Conservation (phyloP, 805 yeast genomes). For the Monosporozyma aerobia region DNA sequence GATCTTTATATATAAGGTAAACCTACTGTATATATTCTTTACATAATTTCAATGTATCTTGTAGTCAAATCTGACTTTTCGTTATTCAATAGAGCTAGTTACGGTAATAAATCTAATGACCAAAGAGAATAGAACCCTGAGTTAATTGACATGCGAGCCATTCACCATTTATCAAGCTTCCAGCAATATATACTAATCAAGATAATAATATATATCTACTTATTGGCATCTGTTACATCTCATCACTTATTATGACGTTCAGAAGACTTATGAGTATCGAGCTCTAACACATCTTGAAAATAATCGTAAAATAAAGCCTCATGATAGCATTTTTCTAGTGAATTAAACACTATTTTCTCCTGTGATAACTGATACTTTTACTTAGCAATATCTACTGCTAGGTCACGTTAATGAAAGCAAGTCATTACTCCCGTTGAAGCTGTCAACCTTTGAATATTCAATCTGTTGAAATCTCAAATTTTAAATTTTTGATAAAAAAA, state of each 20-base stretch:
- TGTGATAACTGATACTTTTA: slow-evolving; percentile 39
- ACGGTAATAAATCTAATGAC: slow-evolving; percentile 19
- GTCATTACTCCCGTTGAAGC: neutral
- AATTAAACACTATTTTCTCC: slow-evolving; percentile 40
- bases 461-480: neutral
- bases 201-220: slow-evolving; percentile 42
- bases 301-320: slow-evolving; percentile 45
- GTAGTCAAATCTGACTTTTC: slow-evolving; percentile 1
- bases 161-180: too few relatives aligned
- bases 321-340: slow-evolving; percentile 29
- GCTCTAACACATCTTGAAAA: slow-evolving; percentile 34
- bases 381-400: too few relatives aligned
- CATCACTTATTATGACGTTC: slow-evolving; percentile 10
- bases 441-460: neutral
- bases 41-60: neutral
- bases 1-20: too few relatives aligned
- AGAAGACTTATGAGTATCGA: slow-evolving; percentile 24
- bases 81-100: slow-evolving; percentile 20
- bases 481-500: neutral
- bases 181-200: slow-evolving; percentile 48
- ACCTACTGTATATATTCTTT: too few relatives aligned
- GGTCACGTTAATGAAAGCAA: neutral
- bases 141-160: slow-evolving; percentile 56
- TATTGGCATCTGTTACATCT: slow-evolving; percentile 21
- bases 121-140: neutral